Evolutionary conservation across 257 asterid species (phyloP).

Genomic region (Asclepias syriaca): DNA sequence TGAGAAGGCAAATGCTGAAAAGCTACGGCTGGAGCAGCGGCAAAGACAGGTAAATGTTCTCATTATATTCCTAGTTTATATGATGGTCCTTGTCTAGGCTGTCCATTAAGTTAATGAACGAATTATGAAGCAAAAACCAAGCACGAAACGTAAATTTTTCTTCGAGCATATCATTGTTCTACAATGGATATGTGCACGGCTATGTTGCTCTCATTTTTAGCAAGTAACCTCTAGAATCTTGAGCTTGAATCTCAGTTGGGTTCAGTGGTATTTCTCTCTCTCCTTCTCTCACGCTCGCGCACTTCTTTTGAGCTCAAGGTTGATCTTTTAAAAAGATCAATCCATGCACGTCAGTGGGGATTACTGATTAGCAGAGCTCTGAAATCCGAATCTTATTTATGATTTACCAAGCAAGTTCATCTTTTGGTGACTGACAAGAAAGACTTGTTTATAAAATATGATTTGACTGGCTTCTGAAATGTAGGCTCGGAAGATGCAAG

Average conservation of each 20-base stretch:
- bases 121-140: neutral
- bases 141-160: neutral
- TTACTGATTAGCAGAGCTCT: neutral
- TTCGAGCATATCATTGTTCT: neutral
- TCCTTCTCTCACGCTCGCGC: neutral
- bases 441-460: neutral
- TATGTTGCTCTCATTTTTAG: neutral
- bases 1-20: conserved; percentile 77
- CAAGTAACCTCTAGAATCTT: neutral
- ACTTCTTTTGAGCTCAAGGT: neutral
- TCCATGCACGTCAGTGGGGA: neutral
- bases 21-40: conserved; percentile 77
- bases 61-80: neutral
- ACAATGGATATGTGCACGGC: neutral
- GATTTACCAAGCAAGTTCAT: neutral
- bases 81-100: neutral
- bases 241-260: neutral
- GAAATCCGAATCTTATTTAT: neutral
- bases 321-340: neutral
- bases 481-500: conserved; percentile 93
- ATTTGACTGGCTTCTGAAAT: neutral
- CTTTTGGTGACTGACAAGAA: neutral
- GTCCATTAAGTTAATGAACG: neutral
- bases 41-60: conserved; percentile 72
- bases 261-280: neutral